Evolutionary conservation across 805 yeast species (phyloP), one percentile per base, ranked within the genome.

Genomic region (Saccharomycopsis schoenii): DNA sequence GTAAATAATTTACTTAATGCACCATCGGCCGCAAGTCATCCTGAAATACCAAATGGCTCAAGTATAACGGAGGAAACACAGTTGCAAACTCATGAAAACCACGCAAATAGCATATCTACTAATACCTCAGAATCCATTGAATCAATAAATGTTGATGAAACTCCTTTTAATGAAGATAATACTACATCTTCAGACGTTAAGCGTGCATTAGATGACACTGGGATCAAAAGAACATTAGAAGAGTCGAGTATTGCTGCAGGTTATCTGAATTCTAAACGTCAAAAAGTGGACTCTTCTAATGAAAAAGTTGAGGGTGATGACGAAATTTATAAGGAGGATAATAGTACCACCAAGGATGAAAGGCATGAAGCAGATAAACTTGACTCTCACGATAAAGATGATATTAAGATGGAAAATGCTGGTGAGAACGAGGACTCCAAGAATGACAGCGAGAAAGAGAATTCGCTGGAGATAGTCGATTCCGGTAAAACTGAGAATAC

Each of bases 171-270:
- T 25, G 29, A 24, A 9, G n/a, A 21, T 24, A 15, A 6, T 24
- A 12, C 8, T 21, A 12, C 34, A 21, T 6, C 52, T 29, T 29
- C 34, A 29, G 34, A 29, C 34, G 3, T 29, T 29, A 29, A 29
- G 6, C 58, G 50, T 1, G 66, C 62, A 10, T 56, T 58, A n/a
- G 61, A 64, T 15, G 65, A 55, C 5, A 65, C 61, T 21, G 40
- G 17, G 1, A 12, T 21, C 11, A 47, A 47, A 24, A 19, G 52
- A 47, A 24, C 52, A 8, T 4, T 14, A 21, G 52, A 47, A 47
- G n/a, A 12, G 1, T 47, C 34, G 4, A 25, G 21, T 47, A 15
- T 8, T 8, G 11, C 21, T 24, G n/a, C 24, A 21, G 34, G 12
- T 47, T 24, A 21, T 5, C 52, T 25, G 9, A 15, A 24, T 47